Evolutionary conservation across 768 basidiomycete species (phyloP).

Genomic region (Floccularia luteovirens): DNA sequence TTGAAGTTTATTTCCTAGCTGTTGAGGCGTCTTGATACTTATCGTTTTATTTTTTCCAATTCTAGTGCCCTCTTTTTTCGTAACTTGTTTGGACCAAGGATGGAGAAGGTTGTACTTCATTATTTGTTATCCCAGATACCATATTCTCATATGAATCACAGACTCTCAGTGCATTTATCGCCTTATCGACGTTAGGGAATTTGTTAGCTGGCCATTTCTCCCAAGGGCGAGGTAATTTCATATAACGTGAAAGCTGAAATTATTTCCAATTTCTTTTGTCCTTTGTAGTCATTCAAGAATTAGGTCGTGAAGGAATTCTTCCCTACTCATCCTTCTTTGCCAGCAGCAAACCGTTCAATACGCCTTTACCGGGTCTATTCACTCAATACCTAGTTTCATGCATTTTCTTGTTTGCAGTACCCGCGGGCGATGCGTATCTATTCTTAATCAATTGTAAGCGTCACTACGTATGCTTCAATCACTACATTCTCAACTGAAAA

Average conservation of each 20-base stretch:
- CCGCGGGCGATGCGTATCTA: conserved; percentile 68
- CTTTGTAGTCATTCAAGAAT: conserved; percentile 56
- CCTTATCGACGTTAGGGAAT: conserved; percentile 59
- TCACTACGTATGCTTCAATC: conserved; percentile 12
- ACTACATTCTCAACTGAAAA: neutral
- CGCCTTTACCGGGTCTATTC: conserved; percentile 57
- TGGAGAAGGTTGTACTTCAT: conserved; percentile 44
- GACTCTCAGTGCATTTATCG: conserved; percentile 54
- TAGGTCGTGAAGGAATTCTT: conserved; percentile 64
- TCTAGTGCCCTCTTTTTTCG: conserved; percentile 65
- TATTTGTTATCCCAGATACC: neutral
- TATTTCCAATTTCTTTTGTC: neutral
- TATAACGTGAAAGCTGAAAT: neutral
- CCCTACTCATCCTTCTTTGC: conserved; percentile 63
- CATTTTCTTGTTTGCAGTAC: conserved; percentile 43
- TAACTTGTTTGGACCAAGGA: conserved; percentile 56
- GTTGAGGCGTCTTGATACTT: neutral
- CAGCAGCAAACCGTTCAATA: conserved; percentile 62
- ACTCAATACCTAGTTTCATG: conserved; percentile 56
- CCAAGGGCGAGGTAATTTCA: conserved; percentile 50
- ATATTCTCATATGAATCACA: conserved; percentile 12
- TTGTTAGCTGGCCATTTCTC: conserved; percentile 55
- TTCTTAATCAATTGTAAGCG: conserved; percentile 59
- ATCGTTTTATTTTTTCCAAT: neutral
- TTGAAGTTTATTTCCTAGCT: neutral